Evolutionary conservation across 2,329 filamentous ascomycete genomes (phyloP).

Genomic region (Pseudocercospora pini-densiflorae): DNA sequence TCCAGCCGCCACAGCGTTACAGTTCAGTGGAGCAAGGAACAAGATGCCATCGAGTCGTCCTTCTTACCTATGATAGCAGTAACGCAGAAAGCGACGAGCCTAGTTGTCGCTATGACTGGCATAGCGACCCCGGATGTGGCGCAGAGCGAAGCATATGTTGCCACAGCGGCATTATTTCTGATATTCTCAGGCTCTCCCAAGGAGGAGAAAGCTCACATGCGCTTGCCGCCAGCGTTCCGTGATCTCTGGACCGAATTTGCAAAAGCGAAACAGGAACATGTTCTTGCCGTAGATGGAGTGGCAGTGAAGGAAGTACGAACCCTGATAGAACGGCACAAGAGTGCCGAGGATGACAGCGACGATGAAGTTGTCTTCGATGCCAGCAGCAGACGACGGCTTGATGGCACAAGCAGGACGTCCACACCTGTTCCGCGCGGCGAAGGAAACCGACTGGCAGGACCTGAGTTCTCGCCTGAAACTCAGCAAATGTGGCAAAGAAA

Average conservation of each 20-base stretch:
- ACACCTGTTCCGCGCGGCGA: constrained; percentile 37
- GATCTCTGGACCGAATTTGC: constrained; percentile 84
- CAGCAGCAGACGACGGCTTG: constrained; percentile 62
- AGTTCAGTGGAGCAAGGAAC: constrained; percentile 78
- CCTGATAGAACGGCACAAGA: constrained; percentile 60
- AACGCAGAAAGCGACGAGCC: constrained; percentile 49
- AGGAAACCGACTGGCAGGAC: constrained; percentile 15
- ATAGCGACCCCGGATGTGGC: constrained; percentile 74
- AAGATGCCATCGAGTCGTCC: constrained; percentile 56
- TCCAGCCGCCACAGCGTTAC: constrained; percentile 75
- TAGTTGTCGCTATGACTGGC: constrained; percentile 73
- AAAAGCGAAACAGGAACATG: constrained; percentile 69
- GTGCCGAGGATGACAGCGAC: constrained; percentile 57
- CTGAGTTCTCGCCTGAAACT: constrained; percentile 46
- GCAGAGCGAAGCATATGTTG: constrained; percentile 86
- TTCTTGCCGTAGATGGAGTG: constrained; percentile 72
- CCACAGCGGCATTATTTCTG: constrained; percentile 80
- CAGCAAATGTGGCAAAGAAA: constrained; percentile 59
- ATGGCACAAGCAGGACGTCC: constrained; percentile 37
- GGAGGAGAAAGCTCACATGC: constrained; percentile 82
- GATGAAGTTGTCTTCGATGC: constrained; percentile 71
- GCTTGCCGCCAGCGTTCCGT: constrained; percentile 79
- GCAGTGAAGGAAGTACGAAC: constrained; percentile 69
- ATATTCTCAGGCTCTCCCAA: constrained; percentile 77
- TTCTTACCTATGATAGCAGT: constrained; percentile 50